Evolutionary conservation across 768 basidiomycete species (phyloP), one percentile per base, ranked within the genome.

Genomic region (Lactifluus piperatus): DNA sequence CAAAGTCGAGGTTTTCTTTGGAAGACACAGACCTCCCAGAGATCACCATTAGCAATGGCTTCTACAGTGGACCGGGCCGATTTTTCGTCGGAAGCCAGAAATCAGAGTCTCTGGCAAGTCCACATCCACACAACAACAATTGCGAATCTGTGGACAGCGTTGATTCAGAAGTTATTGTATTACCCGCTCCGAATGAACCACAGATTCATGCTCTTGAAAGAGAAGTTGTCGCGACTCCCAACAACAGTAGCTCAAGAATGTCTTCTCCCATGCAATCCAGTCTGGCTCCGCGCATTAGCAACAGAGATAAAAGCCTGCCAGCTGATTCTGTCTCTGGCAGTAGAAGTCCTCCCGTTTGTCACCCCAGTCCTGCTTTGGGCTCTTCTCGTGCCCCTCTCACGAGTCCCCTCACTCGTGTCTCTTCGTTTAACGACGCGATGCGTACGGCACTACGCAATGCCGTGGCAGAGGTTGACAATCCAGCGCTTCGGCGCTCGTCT

Each of bases 11-110:
- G 11, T 56, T 61, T 34, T 64, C 60, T 2, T 34, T 62, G 29
- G 57, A 63, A 32, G 63, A 64, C 7, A 50, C 51, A 9, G 64
- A 64, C 27, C 52, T 64, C 8, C 64, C 64, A 2, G 64, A 62
- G 41, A 64, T 64, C 10, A 55, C 61, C 2, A 47, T 64, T 6
- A 54, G 54, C 32, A 55, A 57, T 18, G 61, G 64, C 5, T 64
- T 64, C 9, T 64, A 64, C 37, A 63, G 64, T 29, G 41, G 57
- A 18, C 60, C 51, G 3, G 62, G 62, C 16, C 56, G 41, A 13
- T 49, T 54, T 26, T 54, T 54, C 18, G 49, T 26, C n/a, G 54
- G 44, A 20, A 61, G 44, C 14, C 60, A 56, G 2, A 53, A 55
- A 36, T 60, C 58, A 10, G 58, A 62, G 20, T 32, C 29, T 4